Percentiles rank a stretch among this genome's conserved stretches.
phyloP scores from a whole-genome alignment of 495 filamentous ascomycete species.

The Penicillium malachiteum region DNA sequence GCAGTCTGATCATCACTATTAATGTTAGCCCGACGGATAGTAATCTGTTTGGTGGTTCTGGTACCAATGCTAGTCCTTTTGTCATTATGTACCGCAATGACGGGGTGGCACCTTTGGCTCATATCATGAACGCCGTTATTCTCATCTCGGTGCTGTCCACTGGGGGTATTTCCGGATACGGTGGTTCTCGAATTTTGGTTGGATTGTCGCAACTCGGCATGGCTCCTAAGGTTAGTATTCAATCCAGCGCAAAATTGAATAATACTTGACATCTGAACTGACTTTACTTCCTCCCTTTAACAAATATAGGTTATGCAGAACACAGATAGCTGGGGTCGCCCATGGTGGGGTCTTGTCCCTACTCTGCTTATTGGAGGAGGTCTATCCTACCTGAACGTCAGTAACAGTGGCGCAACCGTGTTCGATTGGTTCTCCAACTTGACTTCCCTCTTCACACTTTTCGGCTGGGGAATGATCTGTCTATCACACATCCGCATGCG shows the following conservation, averaged over 20 bases:
- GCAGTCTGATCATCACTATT: constrained; percentile 60
- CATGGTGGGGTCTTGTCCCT: constrained; percentile 30
- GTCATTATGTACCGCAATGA: constrained; percentile 59
- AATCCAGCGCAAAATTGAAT: neutral
- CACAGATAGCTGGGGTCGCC: constrained; percentile 2
- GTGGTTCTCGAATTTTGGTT: constrained; percentile 56
- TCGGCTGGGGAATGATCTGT: constrained; percentile 57
- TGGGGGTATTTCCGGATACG: constrained; percentile 60
- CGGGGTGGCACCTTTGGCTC: constrained; percentile 26
- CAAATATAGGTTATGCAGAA: neutral
- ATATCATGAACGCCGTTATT: constrained; percentile 48
- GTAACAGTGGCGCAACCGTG: constrained; percentile 39
- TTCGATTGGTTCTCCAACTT: constrained; percentile 63
- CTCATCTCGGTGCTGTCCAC: constrained; percentile 45
- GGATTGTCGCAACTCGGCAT: constrained; percentile 53
- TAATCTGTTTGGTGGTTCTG: constrained; percentile 40
- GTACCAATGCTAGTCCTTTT: constrained; percentile 52
- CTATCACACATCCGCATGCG: constrained; percentile 61
- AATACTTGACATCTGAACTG: no score
- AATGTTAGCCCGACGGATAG: constrained; percentile 39
- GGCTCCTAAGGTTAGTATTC: constrained; percentile 45
- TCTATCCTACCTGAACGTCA: constrained; percentile 52
- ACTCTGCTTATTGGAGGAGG: constrained; percentile 45
- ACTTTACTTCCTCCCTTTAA: neutral
- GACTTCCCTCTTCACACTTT: constrained; percentile 54